phyloP scores from a whole-genome alignment of 805 yeast genomes.

The Kodamaea lidongshanica region DNA sequence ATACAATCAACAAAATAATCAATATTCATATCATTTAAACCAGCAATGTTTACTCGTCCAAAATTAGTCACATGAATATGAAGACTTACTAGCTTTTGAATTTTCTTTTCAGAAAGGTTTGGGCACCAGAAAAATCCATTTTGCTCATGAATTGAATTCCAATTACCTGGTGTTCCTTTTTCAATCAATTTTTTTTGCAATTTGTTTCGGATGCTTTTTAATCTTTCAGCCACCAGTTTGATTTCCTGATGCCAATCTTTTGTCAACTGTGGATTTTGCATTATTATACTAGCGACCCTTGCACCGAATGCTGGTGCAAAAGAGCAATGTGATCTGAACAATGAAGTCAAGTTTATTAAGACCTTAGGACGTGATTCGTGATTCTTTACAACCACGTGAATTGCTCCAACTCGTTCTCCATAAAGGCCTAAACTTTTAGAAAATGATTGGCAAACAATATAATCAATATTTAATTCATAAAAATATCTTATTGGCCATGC shows the following conservation, averaged over 20 bases:
- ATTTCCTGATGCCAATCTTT: slow-evolving; percentile 34
- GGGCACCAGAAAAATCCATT: slow-evolving; percentile 42
- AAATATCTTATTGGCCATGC: slow-evolving; percentile 36
- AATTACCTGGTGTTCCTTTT: slow-evolving; percentile 39
- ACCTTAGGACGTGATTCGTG: slow-evolving; percentile 12
- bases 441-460: slow-evolving; percentile 32
- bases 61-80: slow-evolving; percentile 31
- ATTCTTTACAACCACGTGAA: slow-evolving; percentile 27
- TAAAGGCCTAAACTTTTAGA: slow-evolving; percentile 39
- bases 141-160: slow-evolving; percentile 32
- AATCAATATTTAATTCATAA: slow-evolving; percentile 20
- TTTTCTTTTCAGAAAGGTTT: slow-evolving; percentile 33
- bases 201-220: slow-evolving; percentile 25
- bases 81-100: slow-evolving; percentile 23
- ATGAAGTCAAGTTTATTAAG: slow-evolving; percentile 23
- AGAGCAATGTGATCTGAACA: slow-evolving; percentile 38
- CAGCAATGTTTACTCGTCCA: slow-evolving; percentile 43
- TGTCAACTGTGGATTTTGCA: slow-evolving; percentile 4
- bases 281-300: slow-evolving; percentile 26
- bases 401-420: slow-evolving; percentile 35
- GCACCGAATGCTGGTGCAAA: slow-evolving; percentile 46
- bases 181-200: slow-evolving; percentile 24
- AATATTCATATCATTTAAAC: slow-evolving; percentile 35
- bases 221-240: slow-evolving; percentile 22
- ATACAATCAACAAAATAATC: slow-evolving; percentile 32